Percentiles rank a stretch among this genome's conserved stretches.
phyloP scores from a whole-genome alignment of 2,329 filamentous ascomycete species.

The Nemania sp. region DNA sequence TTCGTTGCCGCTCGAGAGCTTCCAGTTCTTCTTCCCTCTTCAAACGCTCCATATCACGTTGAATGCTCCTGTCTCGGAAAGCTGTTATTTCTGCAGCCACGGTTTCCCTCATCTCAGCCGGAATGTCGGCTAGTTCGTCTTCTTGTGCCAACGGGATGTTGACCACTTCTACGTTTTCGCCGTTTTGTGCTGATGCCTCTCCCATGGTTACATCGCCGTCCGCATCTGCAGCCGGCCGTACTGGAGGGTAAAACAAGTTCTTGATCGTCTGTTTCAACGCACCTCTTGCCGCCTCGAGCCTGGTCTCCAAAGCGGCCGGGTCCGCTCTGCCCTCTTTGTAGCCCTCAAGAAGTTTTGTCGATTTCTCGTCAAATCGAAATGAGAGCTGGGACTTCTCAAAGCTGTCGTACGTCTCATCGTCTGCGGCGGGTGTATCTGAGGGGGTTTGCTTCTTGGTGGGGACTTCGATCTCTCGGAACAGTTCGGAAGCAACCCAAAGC shows the following conservation, averaged over 20 bases:
- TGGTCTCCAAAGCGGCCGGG: slow-evolving; percentile 64
- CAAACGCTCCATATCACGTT: slow-evolving; percentile 84
- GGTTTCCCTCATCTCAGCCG: slow-evolving; percentile 91
- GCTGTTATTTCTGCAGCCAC: slow-evolving; percentile 93
- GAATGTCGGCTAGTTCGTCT: slow-evolving; percentile 93
- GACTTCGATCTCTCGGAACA: slow-evolving; percentile 80
- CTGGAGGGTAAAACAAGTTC: slow-evolving; percentile 71
- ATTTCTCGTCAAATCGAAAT: slow-evolving; percentile 79
- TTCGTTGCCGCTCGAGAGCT: slow-evolving; percentile 76
- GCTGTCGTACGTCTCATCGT: slow-evolving; percentile 52
- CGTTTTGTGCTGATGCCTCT: slow-evolving; percentile 57
- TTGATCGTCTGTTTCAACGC: slow-evolving; percentile 69
- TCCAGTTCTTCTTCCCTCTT: slow-evolving; percentile 91
- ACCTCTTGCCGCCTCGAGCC: slow-evolving; percentile 69
- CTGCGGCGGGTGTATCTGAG: slow-evolving; percentile 45
- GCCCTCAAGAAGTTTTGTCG: slow-evolving; percentile 82
- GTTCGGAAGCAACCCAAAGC: slow-evolving; percentile 79
- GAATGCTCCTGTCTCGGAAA: slow-evolving; percentile 88
- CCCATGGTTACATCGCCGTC: slow-evolving; percentile 73
- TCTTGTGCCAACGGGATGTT: slow-evolving; percentile 87
- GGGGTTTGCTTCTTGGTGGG: slow-evolving; percentile 74
- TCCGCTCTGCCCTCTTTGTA: slow-evolving; percentile 71
- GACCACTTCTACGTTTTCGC: slow-evolving; percentile 77
- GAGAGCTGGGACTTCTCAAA: slow-evolving; percentile 73
- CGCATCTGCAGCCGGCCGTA: slow-evolving; percentile 56